Base-by-base conservation (phyloP, 139 green algal genomes). In the Edaphochlamys debaryana region DNA sequence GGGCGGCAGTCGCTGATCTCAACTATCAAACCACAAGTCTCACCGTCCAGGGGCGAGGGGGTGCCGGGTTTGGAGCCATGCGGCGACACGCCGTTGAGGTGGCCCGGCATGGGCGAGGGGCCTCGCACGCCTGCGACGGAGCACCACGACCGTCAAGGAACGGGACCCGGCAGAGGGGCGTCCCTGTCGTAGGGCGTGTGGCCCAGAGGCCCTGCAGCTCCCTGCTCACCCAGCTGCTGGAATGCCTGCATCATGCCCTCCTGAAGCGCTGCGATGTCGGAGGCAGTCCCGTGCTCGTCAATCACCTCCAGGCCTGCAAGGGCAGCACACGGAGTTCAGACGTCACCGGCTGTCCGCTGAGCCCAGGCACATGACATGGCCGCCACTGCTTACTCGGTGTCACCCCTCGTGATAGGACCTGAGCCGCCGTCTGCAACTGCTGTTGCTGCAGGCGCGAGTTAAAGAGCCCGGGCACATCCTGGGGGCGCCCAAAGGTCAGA, bases 221-320 rank as follows among this genome's bases (percentile, higher is more conserved):
- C n/a, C n/a, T n/a, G n/a, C 90, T 91, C 62, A 93, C 90, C 50
- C 0, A 92, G 71, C 40, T 94, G 90, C 52, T 92, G 88, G 69
- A 94, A 90, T 0, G 90, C 88, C 3, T 92, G 87, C 66, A 93
- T 73, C 89, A 90, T 82, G 71, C 72, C 80, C 50, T 88, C 76
- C 22, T 83, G 64, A 37, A 88, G 40, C 22, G 85, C 89, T 22
- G 93, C 74, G n/a, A 94, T 76, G 69, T 92, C 88, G 56, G 88
- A 87, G 0, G 68, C 78, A 23, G 88, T 88, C 34, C 84, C 88
- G 50, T 93, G 88, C 79, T 97, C 94, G 50, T 94, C 88, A 20
- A 94, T 94, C 9, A 88, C 85, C 19, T 95, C 89, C 29, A 97
- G 79, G 1, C 92, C 93, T 95, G 80, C 71, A 68, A 11, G 41